Evolutionary conservation across 805 yeast species (phyloP), one percentile per base, ranked within the genome.

Genomic region (Yamadazyma philogaea): DNA sequence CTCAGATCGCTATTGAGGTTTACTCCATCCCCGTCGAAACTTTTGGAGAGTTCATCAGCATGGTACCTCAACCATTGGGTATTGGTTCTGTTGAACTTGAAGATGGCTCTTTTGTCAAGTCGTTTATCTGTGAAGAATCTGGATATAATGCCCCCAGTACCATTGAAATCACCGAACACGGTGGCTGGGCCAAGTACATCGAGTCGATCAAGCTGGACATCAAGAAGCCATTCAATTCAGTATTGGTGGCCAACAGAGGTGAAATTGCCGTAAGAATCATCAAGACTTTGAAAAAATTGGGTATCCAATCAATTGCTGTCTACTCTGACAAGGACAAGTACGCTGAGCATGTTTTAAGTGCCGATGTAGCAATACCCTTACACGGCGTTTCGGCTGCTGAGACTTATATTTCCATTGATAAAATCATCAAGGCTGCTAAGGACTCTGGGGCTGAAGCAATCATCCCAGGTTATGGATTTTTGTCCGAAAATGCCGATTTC

Each of bases 221-320:
- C 49, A 47, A 47, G 37, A 79, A 77, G 55, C 93, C 95, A 1
- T 88, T 89, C 66, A 72, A 81, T 16, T 77, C 84, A 8, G 96
- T 91, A n/a, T 74, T 91, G 43, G 93, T 91, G 42, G 98, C 98
- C 31, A 91, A 91, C 71, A 79, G 99, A 68, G 98, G 98, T 61
- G 99, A 91, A 67, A 91, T 91, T 56, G 97, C 99, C 2, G 97
- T 90, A 22, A 75, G 99, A 57, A 88, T 93, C 53, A 88, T 91
- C 57, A 84, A 78, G 59, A 90, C 99, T 15, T 72, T 91, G 59
- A 87, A 86, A 63, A 84, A 83, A 61, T 61, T 93, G 50, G 80
- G 80, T 3, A 87, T 93, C 54, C 76, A 73, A 50, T 71, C 96
- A 1, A 83, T 91, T 52, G 93, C 98, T 5, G 84, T 91, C 34